Percentiles rank a stretch among this genome's conserved stretches.
These are phyloP conservation scores for Vitis labrusca DNA, from an alignment of 164 flowering plant genomes.

Conservation along the genomic window DNA sequence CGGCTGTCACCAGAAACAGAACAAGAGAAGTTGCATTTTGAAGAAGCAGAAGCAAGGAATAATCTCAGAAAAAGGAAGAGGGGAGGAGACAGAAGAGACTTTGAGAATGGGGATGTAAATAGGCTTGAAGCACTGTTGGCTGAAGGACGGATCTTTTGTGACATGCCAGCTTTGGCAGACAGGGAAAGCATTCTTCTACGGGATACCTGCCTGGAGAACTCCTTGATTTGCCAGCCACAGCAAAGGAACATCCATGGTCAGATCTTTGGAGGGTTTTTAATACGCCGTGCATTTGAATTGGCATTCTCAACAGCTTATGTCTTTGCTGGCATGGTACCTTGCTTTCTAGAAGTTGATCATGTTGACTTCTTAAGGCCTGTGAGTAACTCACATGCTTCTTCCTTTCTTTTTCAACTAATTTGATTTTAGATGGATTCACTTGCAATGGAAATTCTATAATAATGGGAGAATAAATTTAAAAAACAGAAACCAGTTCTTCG, in stretches of 20 bases:
- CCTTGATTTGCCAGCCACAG: conserved; percentile 94
- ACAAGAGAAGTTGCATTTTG: conserved; percentile 59
- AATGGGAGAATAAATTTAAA: too few relatives aligned
- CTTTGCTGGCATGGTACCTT: conserved; percentile 82
- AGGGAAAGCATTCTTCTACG: conserved; percentile 87
- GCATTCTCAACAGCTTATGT: conserved; percentile 92
- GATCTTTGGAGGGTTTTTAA: conserved; percentile 92
- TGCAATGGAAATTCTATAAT: neutral
- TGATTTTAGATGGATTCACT: neutral
- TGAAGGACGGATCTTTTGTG: conserved; percentile 86
- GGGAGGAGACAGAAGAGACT: conserved; percentile 40
- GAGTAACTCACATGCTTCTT: conserved; percentile 29
- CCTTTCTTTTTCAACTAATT: neutral
- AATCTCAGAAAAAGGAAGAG: conserved; percentile 61
- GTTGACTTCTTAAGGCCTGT: conserved; percentile 95
- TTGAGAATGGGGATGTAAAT: conserved; percentile 41
- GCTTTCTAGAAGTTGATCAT: conserved; percentile 90
- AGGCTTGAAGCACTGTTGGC: conserved; percentile 62
- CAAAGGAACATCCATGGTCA: conserved; percentile 94
- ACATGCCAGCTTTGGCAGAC: conserved; percentile 95
- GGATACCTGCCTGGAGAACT: conserved; percentile 81
- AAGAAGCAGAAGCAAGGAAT: conserved; percentile 77
- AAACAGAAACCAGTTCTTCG: too few relatives aligned
- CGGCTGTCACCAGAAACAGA: conserved; percentile 77
- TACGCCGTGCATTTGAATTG: conserved; percentile 89